Evolutionary conservation across 1,139 yeast species (phyloP).

Genomic region (Arxiozyma heterogenica): DNA sequence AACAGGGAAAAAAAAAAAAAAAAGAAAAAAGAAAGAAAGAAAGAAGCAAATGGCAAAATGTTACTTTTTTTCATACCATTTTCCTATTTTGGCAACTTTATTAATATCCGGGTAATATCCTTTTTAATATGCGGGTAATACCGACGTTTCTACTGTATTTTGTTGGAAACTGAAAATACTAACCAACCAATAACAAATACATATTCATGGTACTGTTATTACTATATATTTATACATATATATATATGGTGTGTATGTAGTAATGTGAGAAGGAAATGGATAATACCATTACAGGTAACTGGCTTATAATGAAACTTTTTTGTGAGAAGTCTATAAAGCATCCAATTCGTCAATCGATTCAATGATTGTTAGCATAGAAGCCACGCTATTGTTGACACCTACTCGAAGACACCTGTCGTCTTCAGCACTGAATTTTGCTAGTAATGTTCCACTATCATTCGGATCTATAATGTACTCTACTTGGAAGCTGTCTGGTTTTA

Average conservation of each 20-base stretch:
- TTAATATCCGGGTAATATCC: neutral
- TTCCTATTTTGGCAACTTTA: neutral
- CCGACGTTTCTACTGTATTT: neutral
- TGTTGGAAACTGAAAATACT: no score
- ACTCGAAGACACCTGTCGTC: conserved; percentile 62
- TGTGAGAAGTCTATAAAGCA: neutral
- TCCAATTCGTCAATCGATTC: conserved; percentile 64
- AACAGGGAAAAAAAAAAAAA: no score
- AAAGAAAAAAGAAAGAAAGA: no score
- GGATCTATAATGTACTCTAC: conserved; percentile 34
- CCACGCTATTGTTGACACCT: conserved; percentile 58
- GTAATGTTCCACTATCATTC: conserved; percentile 25
- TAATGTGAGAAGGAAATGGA: neutral
- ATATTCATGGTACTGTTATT: no score
- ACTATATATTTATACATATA: no score
- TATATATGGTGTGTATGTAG: no score
- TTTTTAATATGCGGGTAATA: neutral
- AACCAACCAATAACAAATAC: no score
- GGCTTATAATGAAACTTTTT: neutral
- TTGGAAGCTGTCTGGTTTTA: conserved; percentile 52
- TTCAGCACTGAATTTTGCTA: conserved; percentile 42
- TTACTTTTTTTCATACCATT: neutral
- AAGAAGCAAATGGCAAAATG: neutral
- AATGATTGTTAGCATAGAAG: conserved; percentile 55
- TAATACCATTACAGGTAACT: neutral